Evolutionary conservation across 2,329 filamentous ascomycete genomes (phyloP).

Genomic region (Diaporthe aspalathi): DNA sequence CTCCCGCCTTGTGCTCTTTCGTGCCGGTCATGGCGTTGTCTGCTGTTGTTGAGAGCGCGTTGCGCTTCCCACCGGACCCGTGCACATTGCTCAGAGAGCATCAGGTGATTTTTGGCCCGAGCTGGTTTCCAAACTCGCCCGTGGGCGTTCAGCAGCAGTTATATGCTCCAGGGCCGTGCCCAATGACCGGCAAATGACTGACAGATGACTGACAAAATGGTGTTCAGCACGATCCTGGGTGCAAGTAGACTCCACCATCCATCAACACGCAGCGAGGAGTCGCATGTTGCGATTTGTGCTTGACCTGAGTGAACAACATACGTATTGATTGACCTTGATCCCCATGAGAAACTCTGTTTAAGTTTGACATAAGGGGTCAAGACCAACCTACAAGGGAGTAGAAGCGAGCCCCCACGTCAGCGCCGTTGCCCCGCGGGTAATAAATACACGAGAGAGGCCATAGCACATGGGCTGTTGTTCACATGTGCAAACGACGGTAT

Average conservation of each 20-base stretch:
- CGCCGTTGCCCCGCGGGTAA: constrained; percentile 42
- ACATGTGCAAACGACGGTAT: background rate
- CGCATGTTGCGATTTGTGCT: background rate
- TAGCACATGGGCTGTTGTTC: constrained; percentile 42
- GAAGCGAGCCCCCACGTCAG: constrained; percentile 46
- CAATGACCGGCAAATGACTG: too few relatives aligned
- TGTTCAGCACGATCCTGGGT: background rate
- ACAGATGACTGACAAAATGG: background rate
- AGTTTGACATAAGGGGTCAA: constrained; percentile 45
- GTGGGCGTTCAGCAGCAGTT: constrained; percentile 42
- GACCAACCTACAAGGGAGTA: constrained; percentile 43
- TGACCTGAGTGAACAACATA: constrained; percentile 3
- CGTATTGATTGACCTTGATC: background rate
- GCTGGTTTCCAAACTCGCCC: constrained; percentile 45
- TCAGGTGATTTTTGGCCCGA: constrained; percentile 44
- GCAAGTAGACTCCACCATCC: background rate
- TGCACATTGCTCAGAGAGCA: constrained; percentile 57
- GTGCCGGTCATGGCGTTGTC: constrained; percentile 56
- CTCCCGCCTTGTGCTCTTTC: constrained; percentile 55
- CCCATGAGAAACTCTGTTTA: constrained; percentile 45
- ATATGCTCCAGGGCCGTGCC: constrained; percentile 44
- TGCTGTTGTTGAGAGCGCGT: constrained; percentile 44
- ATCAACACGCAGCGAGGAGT: background rate
- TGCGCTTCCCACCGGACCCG: constrained; percentile 58
- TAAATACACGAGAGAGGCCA: too few relatives aligned